Evolutionary conservation across 805 yeast species (phyloP), one percentile per base, ranked within the genome.

Genomic region (Starmerella stellata): DNA sequence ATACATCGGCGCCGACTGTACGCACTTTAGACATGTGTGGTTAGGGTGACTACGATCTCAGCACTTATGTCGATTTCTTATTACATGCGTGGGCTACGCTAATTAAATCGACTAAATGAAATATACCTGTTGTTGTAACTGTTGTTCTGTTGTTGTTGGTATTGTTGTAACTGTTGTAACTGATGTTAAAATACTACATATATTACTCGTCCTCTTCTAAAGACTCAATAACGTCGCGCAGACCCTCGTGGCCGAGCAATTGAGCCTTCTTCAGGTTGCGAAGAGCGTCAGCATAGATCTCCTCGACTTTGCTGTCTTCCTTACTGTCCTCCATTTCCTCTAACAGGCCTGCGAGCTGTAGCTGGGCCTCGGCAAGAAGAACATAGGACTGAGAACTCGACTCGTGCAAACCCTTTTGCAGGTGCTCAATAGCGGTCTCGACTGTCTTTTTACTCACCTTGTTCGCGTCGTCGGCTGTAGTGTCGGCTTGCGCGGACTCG

Each of bases 371-470:
- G 1, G 95, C 94, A 34, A 78, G 66, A 51, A 72, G 70, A 11
- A 75, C 93, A 80, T 87, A 78, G 4, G 78, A 65, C 42, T 75
- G 76, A 0, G 93, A 92, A 30, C 77, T 81, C 34, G 75, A 79
- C 16, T 71, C 74, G 37, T 72, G 72, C 54, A 75, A 70, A 0
- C 83, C 76, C 39, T 62, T 58, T 39, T 63, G 57, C 39, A 83
- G 61, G 50, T 70, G 69, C 29, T 63, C 59, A 20, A 78, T 61
- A 0, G 92, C 92, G 16, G 56, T 58, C 2, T 61, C 57, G 29
- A 67, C 59, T 1, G 80, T 72, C 31, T 63, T 62, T 18, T 52
- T 33, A 17, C 21, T 21, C 7, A 32, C 15, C n/a, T 40, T 38
- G 15, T 52, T 58, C 14, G 34, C 38, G 17, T 35, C 48, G 13